These are phyloP conservation scores for Raphidocelis subcapitata DNA, from an alignment of 139 green algal species.

Conservation along the genomic window DNA sequence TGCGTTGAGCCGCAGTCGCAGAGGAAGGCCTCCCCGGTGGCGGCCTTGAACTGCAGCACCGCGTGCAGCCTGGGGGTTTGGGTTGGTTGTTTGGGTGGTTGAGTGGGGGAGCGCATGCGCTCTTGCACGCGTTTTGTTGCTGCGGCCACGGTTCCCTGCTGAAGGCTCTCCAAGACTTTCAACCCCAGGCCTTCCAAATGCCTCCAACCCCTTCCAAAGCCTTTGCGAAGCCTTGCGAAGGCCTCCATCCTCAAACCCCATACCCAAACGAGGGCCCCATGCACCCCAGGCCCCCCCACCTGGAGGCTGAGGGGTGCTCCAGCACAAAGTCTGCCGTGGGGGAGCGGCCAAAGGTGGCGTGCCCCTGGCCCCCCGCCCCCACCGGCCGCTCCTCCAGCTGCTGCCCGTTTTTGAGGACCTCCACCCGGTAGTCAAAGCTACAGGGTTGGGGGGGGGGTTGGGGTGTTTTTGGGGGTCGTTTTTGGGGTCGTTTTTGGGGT, in stretches of 20 bases:
- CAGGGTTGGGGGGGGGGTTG: no score
- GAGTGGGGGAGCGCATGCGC: no score
- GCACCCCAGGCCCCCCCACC: conserved; percentile 50
- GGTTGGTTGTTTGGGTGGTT: no score
- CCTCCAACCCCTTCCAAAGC: no score
- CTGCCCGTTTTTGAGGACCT: conserved; percentile 11
- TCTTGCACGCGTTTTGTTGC: no score
- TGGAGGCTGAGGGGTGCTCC: conserved; percentile 78
- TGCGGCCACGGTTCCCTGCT: no score
- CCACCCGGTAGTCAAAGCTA: conserved; percentile 12
- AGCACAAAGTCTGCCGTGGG: conserved; percentile 61
- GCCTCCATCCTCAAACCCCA: no score
- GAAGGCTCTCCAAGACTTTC: neutral
- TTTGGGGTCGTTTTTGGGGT: no score
- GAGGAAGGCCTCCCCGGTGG: conserved; percentile 64
- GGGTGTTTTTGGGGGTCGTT: no score
- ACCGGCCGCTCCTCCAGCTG: conserved; percentile 10
- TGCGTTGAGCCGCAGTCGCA: conserved; percentile 85
- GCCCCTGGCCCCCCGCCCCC: neutral
- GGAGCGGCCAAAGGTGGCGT: conserved; percentile 68
- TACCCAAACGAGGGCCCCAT: no score
- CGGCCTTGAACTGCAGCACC: conserved; percentile 70
- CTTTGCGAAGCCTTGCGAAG: no score
- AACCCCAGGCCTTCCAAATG: neutral
- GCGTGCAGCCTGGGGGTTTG: conserved; percentile 14